Conservation (phyloP, 306 rosid genomes). For the Trifolium subterraneum region DNA sequence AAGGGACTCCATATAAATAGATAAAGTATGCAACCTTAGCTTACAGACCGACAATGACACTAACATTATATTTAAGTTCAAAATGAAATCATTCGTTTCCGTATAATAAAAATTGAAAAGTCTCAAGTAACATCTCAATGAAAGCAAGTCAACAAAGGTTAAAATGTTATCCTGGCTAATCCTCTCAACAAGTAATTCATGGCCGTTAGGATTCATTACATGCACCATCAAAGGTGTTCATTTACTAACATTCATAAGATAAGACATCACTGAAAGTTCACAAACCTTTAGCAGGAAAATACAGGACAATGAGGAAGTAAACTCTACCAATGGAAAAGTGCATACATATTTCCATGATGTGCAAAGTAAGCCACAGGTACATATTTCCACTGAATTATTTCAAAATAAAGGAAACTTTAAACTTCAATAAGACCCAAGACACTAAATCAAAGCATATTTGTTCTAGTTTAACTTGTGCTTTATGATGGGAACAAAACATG, state of each 20-base stretch:
- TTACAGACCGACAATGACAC: background rate
- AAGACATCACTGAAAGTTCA: background rate
- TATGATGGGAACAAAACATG: constrained; percentile 11
- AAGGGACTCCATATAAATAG: constrained; percentile 7
- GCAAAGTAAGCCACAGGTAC: background rate
- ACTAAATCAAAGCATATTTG: background rate
- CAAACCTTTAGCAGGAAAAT: constrained; percentile 21
- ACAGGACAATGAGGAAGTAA: background rate
- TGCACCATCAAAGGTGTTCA: background rate
- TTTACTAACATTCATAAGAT: constrained; percentile 13
- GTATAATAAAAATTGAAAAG: background rate
- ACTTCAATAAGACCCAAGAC: background rate
- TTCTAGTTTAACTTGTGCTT: background rate
- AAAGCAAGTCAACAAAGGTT: background rate
- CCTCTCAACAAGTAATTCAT: background rate
- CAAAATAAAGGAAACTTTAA: constrained; percentile 16
- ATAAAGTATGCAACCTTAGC: background rate
- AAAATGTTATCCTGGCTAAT: background rate
- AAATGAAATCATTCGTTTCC: background rate
- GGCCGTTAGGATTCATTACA: background rate
- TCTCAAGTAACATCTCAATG: constrained; percentile 7
- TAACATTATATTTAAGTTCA: constrained; percentile 6
- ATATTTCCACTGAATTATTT: background rate
- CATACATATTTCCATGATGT: background rate
- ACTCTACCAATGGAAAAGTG: background rate